Conservation (phyloP, 176 grass and related monocot genomes). For the Avena insularis region DNA sequence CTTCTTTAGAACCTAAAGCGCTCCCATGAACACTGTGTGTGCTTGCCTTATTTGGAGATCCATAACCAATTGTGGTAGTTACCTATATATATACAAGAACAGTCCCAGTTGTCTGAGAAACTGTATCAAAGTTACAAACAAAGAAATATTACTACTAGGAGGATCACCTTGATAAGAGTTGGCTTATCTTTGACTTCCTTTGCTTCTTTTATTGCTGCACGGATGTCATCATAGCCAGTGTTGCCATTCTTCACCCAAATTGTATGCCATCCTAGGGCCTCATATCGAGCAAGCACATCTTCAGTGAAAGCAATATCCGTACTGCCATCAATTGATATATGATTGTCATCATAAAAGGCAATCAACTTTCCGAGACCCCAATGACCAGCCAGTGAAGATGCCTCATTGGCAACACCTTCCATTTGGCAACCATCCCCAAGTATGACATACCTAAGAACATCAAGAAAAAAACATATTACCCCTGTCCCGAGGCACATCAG, state of each 20-base stretch:
- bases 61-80: constrained; percentile 89
- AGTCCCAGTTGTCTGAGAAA: neutral
- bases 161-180: constrained; percentile 80
- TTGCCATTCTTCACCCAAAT: constrained; percentile 96
- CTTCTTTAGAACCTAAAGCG: constrained; percentile 91
- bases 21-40: constrained; percentile 83
- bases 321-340: constrained; percentile 94
- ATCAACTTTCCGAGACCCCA: constrained; percentile 96
- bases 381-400: constrained; percentile 79
- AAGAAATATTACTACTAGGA: constrained; percentile 15
- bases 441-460: constrained; percentile 68
- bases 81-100: constrained; percentile 63
- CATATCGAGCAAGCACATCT: constrained; percentile 74
- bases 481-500: neutral
- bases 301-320: constrained; percentile 88
- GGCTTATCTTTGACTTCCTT: constrained; percentile 84
- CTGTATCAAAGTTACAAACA: neutral
- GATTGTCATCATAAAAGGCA: constrained; percentile 97
- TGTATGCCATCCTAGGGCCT: constrained; percentile 90
- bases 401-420: constrained; percentile 93
- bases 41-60: constrained; percentile 92
- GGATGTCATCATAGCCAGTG: constrained; percentile 83
- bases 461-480: constrained; percentile 7
- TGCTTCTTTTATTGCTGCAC: constrained; percentile 79
- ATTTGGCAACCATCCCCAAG: constrained; percentile 92